These are phyloP conservation scores for Calocybe gangraenosa DNA, from an alignment of 768 basidiomycete species.

Conservation along the genomic window DNA sequence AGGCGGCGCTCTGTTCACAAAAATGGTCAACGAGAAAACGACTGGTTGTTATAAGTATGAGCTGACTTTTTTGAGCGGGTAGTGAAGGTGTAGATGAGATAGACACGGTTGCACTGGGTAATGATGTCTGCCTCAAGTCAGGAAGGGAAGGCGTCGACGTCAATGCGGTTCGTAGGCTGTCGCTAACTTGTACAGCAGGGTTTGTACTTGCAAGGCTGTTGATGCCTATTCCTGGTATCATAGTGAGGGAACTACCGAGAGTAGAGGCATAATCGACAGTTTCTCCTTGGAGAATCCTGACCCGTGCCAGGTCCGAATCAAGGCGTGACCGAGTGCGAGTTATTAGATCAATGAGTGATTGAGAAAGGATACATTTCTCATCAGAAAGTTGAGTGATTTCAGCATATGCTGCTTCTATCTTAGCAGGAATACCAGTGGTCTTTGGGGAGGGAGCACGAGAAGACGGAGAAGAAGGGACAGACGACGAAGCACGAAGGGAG, in stretches of 20 bases:
- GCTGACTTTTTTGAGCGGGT: constrained; percentile 39
- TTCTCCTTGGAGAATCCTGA: constrained; percentile 45
- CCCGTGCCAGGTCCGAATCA: constrained; percentile 45
- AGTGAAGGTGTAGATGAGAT: constrained; percentile 18
- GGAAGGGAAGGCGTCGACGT: constrained; percentile 25
- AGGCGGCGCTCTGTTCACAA: constrained; percentile 34
- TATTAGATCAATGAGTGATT: constrained; percentile 46
- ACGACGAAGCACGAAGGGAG: constrained; percentile 29
- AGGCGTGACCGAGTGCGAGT: constrained; percentile 43
- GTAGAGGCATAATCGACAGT: constrained; percentile 26
- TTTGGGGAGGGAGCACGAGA: constrained; percentile 35
- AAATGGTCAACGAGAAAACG: neutral
- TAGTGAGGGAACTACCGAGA: constrained; percentile 18
- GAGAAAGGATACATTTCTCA: constrained; percentile 44
- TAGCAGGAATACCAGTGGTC: constrained; percentile 32
- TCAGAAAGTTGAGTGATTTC: constrained; percentile 40
- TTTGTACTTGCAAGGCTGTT: constrained; percentile 10
- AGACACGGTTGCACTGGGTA: constrained; percentile 17
- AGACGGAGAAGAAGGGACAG: constrained; percentile 22
- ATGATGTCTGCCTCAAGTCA: constrained; percentile 22
- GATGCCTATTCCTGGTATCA: constrained; percentile 5
- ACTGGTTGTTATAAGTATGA: neutral
- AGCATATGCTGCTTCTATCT: constrained; percentile 40
- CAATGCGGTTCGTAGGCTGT: constrained; percentile 39
- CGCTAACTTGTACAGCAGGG: constrained; percentile 37